Conservation (phyloP, 2,329 filamentous ascomycete species). For the Pyricularia grisea region DNA sequence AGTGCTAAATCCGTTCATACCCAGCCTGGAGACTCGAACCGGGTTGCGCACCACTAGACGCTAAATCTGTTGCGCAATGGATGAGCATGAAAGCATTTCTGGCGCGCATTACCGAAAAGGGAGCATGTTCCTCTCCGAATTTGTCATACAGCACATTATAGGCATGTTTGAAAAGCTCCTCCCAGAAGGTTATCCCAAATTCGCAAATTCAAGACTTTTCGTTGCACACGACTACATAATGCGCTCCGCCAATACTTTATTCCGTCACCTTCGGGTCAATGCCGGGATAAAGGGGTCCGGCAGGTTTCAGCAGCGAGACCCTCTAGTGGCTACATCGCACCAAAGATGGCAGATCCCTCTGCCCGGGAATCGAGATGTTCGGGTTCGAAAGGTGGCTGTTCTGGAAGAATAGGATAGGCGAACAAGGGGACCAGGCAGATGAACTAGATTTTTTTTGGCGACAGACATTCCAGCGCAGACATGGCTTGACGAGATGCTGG, state of each 20-base stretch:
- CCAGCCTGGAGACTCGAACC: background rate
- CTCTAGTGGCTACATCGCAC: background rate
- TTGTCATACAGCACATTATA: background rate
- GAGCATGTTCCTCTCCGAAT: background rate
- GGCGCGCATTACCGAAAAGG: background rate
- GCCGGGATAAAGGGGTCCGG: background rate
- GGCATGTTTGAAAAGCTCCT: background rate
- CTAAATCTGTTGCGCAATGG: background rate
- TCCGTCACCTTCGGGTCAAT: background rate
- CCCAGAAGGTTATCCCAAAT: background rate
- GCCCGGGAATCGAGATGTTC: background rate
- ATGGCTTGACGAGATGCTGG: background rate
- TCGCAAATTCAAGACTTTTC: background rate
- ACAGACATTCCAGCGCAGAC: background rate
- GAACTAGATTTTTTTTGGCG: background rate
- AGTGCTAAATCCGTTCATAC: background rate
- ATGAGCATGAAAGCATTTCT: background rate
- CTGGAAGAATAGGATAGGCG: background rate
- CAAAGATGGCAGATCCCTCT: background rate
- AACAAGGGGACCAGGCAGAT: background rate
- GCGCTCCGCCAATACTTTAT: background rate
- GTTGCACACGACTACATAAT: background rate
- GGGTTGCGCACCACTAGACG: background rate
- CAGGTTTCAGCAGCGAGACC: background rate
- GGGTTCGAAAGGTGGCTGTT: background rate